phyloP scores from a whole-genome alignment of 176 grass and related monocot species.

The Ensete ventricosum region DNA sequence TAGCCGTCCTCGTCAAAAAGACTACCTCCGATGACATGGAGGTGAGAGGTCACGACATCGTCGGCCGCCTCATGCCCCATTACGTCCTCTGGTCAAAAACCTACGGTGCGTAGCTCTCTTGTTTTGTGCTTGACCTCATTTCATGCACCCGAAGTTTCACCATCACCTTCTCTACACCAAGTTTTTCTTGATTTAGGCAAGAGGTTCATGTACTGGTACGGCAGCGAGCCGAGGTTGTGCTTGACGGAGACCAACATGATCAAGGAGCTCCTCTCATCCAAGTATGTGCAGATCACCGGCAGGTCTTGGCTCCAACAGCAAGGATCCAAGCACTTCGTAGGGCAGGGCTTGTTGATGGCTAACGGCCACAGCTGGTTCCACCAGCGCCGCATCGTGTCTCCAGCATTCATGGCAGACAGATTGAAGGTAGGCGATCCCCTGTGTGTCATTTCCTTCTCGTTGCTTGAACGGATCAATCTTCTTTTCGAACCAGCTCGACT shows the following conservation, averaged over 20 bases:
- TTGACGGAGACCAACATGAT: conserved; percentile 72
- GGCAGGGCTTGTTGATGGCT: conserved; percentile 79
- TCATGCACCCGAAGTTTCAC: no score
- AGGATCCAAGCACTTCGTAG: conserved; percentile 73
- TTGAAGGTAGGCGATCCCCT: conserved; percentile 40
- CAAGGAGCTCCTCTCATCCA: conserved; percentile 87
- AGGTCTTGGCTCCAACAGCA: conserved; percentile 84
- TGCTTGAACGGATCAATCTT: not conserved
- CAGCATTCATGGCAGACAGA: conserved; percentile 94
- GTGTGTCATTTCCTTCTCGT: not conserved
- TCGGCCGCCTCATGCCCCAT: conserved; percentile 90
- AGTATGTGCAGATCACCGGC: conserved; percentile 54
- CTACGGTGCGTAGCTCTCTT: conserved; percentile 36
- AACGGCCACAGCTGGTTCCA: conserved; percentile 76
- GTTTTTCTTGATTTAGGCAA: conserved; percentile 32
- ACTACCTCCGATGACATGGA: conserved; percentile 58
- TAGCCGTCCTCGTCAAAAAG: conserved; percentile 34
- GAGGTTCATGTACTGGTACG: conserved; percentile 74
- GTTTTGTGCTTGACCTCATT: no score
- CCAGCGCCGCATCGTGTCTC: conserved; percentile 86
- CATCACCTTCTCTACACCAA: no score
- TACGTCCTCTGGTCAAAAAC: conserved; percentile 60
- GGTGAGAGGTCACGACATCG: conserved; percentile 54
- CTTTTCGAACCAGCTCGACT: not conserved
- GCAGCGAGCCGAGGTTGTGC: conserved; percentile 79